Conservation (phyloP, 169 alveolate genomes). For the Eimeria falciformis region DNA sequence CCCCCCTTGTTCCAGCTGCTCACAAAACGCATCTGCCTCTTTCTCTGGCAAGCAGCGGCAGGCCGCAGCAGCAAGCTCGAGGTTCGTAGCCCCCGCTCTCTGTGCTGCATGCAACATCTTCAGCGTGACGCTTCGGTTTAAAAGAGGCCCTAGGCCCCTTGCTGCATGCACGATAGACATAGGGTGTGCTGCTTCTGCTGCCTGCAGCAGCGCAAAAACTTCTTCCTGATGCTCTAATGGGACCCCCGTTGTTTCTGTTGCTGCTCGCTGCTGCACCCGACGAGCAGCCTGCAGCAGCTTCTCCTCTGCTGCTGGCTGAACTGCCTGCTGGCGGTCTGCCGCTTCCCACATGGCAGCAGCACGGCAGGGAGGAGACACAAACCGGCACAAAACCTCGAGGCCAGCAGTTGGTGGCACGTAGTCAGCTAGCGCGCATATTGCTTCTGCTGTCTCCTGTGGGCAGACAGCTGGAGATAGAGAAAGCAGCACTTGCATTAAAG, state of each 20-base stretch:
- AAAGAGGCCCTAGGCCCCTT: slow-evolving; percentile 37
- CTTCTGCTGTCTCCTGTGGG: slow-evolving; percentile 28
- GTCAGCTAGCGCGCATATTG: slow-evolving; percentile 1
- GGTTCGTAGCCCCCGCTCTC: slow-evolving; percentile 2
- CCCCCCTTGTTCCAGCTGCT: background rate
- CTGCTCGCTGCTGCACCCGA: slow-evolving; percentile 39
- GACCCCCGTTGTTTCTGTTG: background rate
- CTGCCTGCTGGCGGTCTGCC: slow-evolving; percentile 2
- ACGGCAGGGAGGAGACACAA: slow-evolving; percentile 32
- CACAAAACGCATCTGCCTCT: slow-evolving; percentile 1
- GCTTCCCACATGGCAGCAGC: slow-evolving; percentile 45
- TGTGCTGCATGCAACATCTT: slow-evolving; percentile 7
- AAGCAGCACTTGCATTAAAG: slow-evolving; percentile 25
- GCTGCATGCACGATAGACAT: slow-evolving; percentile 47
- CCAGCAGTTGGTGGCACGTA: slow-evolving; percentile 3
- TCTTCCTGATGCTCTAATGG: background rate
- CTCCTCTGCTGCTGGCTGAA: slow-evolving; percentile 3
- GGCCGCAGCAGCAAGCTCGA: slow-evolving; percentile 40
- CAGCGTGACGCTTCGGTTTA: background rate
- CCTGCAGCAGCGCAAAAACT: slow-evolving; percentile 27
- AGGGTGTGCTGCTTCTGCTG: slow-evolving; percentile 34
- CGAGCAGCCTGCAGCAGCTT: slow-evolving; percentile 27
- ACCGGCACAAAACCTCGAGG: background rate
- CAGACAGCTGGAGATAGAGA: background rate
- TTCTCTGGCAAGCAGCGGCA: slow-evolving; percentile 36